Evolutionary conservation across 495 filamentous ascomycete species (phyloP), one percentile per base, ranked within the genome.

Genomic region (Paragyromitra xinjiangensis): DNA sequence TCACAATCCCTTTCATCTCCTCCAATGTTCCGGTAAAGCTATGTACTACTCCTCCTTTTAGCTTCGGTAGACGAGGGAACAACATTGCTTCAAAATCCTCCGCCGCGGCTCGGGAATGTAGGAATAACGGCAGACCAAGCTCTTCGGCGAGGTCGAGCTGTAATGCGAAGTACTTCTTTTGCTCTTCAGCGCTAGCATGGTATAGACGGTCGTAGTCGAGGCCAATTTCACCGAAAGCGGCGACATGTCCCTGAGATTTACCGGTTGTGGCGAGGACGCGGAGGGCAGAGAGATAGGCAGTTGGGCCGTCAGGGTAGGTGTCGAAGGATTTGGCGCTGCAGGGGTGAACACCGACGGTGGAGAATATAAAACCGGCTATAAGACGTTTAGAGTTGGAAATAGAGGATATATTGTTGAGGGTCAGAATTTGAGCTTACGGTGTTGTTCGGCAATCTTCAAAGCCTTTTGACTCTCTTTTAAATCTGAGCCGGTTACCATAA

Each of bases 141-240:
- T 90, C 86, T 0, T 94, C 87, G 0, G 94, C 94, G 11, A 98
- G 86, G 29, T 91, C 89, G 0, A 91, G 89, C 82, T 98, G 95
- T 5, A 87, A 87, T 3, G 89, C 88, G 82, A 99, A 99, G 73
- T 93, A 96, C 77, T 92, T 90, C 7, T 94, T 87, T 81, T 99
- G 95, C 4, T 89, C 86, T 34, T 93, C 91, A 61, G 89, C 91
- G 0, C 89, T 86, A 79, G 89, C 92, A 80, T 94, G 90, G 80
- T 91, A 91, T 12, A 99, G 85, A 2, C 95, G 89, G 84, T 99
- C 95, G 82, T 98, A 99, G 84, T 99, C 95, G 1, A 99, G 89
- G 8, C 95, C 95, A 69, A 99, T 93, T 82, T 99, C 95, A 53
- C 95, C 95, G 82, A 98, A 97, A 24, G 95, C 96, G 12, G 93